Conservation (phyloP, 2,329 filamentous ascomycete species). For the Fusarium nisikadoi region DNA sequence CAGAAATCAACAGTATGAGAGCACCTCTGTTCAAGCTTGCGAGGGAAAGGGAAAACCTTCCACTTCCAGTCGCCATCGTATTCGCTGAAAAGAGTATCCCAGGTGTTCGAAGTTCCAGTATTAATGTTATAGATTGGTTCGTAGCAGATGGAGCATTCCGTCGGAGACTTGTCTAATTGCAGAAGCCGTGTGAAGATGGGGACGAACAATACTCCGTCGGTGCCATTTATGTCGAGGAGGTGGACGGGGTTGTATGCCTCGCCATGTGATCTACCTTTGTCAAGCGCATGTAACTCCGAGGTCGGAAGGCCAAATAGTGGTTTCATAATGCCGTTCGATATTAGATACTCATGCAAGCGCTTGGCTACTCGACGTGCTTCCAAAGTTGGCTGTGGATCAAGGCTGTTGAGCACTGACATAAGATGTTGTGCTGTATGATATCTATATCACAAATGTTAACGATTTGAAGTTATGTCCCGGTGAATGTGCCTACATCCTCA, state of each 20-base stretch:
- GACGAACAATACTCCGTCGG: not conserved
- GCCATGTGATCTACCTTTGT: not conserved
- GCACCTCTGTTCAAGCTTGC: not conserved
- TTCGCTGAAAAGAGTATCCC: not conserved
- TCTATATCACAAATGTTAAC: not conserved
- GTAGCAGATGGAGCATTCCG: not conserved
- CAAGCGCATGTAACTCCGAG: not conserved
- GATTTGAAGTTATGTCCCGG: fast-evolving
- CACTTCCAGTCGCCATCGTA: not conserved
- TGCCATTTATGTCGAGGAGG: not conserved
- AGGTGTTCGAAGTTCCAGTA: not conserved
- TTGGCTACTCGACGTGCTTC: not conserved
- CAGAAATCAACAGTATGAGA: not conserved
- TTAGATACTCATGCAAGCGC: not conserved
- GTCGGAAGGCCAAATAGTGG: not conserved
- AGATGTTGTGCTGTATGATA: not conserved
- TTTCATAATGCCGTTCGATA: not conserved
- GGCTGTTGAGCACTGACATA: not conserved
- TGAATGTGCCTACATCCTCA: not conserved
- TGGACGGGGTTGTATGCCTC: not conserved
- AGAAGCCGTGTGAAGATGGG: not conserved
- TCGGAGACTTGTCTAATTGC: not conserved
- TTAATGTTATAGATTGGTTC: not conserved
- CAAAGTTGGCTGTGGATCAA: not conserved
- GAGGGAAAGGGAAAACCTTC: not conserved